Evolutionary conservation across 495 filamentous ascomycete genomes (phyloP).

Genomic region (Annulohypoxylon maeteangense): DNA sequence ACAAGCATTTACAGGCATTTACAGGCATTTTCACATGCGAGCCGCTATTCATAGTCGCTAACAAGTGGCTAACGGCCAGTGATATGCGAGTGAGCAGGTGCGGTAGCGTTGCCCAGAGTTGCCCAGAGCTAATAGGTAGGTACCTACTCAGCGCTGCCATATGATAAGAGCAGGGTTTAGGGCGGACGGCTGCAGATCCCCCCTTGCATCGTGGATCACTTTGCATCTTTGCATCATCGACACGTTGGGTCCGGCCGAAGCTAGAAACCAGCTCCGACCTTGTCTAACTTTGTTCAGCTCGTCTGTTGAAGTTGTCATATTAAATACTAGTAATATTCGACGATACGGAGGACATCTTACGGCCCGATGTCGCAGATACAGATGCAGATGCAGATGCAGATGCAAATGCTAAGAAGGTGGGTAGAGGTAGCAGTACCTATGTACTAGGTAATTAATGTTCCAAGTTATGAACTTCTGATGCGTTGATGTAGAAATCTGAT

Average conservation of each 20-base stretch:
- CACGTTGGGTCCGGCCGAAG: not conserved
- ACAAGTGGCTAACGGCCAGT: not conserved
- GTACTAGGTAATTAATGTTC: not conserved
- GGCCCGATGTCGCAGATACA: not conserved
- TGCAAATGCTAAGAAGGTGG: too few species aligned
- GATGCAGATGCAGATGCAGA: too few species aligned
- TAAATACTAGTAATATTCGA: not conserved
- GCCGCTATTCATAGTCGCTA: constrained; percentile 4
- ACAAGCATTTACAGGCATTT: too few species aligned
- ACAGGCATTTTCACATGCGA: not conserved
- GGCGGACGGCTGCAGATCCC: not conserved
- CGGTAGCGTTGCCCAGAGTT: not conserved
- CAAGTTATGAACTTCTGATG: too few species aligned
- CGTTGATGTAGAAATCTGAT: not conserved
- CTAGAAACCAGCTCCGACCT: not conserved
- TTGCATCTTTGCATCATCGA: constrained; percentile 3
- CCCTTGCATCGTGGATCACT: not conserved
- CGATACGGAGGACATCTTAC: not conserved
- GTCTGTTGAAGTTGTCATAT: not conserved
- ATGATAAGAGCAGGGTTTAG: constrained; percentile 1
- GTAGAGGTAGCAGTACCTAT: not conserved
- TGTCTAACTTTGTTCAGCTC: not conserved
- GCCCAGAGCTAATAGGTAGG: too few species aligned
- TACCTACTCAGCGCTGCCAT: too few species aligned
- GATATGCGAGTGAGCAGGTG: not conserved